phyloP scores from a whole-genome alignment of 2,329 filamentous ascomycete genomes.

The Lasiodiplodia sp. region DNA sequence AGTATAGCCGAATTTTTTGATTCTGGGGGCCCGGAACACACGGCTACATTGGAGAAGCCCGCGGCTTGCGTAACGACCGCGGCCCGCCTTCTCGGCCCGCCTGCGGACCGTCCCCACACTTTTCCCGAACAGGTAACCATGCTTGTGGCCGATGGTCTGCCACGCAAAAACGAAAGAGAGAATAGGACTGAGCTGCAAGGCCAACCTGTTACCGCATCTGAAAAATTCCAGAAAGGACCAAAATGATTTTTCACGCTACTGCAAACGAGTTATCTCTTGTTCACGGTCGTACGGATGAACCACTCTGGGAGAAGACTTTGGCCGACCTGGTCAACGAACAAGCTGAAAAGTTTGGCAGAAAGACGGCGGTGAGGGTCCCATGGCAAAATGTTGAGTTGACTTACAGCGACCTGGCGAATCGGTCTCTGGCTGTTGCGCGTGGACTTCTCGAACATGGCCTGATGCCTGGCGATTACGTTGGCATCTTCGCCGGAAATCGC shows the following conservation, averaged over 20 bases:
- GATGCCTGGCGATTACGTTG: not conserved
- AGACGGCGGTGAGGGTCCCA: not conserved
- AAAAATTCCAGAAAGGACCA: not conserved
- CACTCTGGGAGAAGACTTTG: not conserved
- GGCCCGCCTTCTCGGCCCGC: slow-evolving; percentile 7
- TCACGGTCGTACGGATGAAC: not conserved
- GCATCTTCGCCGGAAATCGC: not conserved
- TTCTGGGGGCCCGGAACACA: not conserved
- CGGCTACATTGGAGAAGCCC: no score
- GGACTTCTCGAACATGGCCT: not conserved
- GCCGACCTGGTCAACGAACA: not conserved
- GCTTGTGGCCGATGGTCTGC: no score
- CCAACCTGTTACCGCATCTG: no score
- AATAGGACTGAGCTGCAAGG: no score
- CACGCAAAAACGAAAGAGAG: no score
- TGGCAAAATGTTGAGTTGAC: not conserved
- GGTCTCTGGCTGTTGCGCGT: not conserved
- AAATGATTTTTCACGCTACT: not conserved
- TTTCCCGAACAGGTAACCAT: not conserved
- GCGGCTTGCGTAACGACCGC: not conserved
- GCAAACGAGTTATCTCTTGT: not conserved
- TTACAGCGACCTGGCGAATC: not conserved
- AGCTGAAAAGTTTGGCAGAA: not conserved
- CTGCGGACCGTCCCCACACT: not conserved
- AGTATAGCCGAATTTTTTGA: no score